phyloP scores from a whole-genome alignment of 1,284 basidiomycete genomes.

The Ganoderma meredithae region DNA sequence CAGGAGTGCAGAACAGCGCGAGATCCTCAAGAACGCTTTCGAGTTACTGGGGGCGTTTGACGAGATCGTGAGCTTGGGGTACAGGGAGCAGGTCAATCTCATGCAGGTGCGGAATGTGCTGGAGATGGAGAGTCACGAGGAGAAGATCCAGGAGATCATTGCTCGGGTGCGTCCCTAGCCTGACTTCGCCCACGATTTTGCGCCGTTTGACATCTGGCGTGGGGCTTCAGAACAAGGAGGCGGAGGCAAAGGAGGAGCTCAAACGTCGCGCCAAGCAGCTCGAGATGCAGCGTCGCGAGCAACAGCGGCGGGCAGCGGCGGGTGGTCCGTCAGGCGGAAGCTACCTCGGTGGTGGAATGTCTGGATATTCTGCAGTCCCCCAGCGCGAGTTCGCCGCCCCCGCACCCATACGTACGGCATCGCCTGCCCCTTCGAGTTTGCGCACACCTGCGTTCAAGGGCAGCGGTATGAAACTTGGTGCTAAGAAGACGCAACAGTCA shows the following conservation, averaged over 20 bases:
- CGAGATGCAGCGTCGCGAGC: slow-evolving; percentile 96
- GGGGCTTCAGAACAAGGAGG: slow-evolving; percentile 88
- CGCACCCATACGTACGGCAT: slow-evolving; percentile 52
- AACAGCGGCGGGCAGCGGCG: slow-evolving; percentile 76
- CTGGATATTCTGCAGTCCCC: slow-evolving; percentile 75
- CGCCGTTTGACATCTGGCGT: not conserved
- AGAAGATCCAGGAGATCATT: slow-evolving; percentile 99
- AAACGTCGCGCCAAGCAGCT: slow-evolving; percentile 98
- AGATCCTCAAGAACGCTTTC: slow-evolving; percentile 93
- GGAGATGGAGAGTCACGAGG: slow-evolving; percentile 99
- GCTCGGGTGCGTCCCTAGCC: slow-evolving; percentile 69
- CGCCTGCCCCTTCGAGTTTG: slow-evolving; percentile 58
- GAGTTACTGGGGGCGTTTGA: slow-evolving; percentile 97
- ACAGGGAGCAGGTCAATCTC: slow-evolving; percentile 92
- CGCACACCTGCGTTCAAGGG: slow-evolving; percentile 90
- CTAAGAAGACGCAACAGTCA: slow-evolving; percentile 88
- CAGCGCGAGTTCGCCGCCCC: slow-evolving; percentile 69
- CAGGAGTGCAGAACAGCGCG: slow-evolving; percentile 86
- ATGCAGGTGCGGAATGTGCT: slow-evolving; percentile 92
- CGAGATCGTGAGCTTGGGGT: slow-evolving; percentile 95
- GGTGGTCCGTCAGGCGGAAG: slow-evolving; percentile 52
- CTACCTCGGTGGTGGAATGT: slow-evolving; percentile 70
- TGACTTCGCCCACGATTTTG: not conserved
- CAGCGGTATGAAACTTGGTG: slow-evolving; percentile 97
- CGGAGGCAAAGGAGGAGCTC: slow-evolving; percentile 99